These are phyloP conservation scores for Aspergillus sparsus DNA, from an alignment of 495 filamentous ascomycete species.

Conservation along the genomic window DNA sequence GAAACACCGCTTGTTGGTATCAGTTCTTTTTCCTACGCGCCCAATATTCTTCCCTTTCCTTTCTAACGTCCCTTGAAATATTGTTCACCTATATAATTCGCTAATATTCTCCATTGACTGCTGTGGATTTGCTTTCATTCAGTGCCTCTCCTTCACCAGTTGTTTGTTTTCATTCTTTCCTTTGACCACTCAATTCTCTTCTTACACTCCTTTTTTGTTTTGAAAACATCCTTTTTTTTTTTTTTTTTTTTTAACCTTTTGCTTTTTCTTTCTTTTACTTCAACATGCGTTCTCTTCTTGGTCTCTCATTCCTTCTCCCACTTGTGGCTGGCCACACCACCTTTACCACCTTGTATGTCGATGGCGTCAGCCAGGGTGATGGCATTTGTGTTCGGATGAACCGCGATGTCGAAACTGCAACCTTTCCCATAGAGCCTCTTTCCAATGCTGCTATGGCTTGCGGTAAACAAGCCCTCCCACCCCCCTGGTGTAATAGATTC, in stretches of 20 bases:
- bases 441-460: conserved; percentile 67
- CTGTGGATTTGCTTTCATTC: no score
- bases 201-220: background rate
- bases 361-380: conserved; percentile 65
- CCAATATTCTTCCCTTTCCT: no score
- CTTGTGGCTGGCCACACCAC: conserved; percentile 54
- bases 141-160: no score
- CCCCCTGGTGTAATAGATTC: background rate
- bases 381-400: conserved; percentile 71
- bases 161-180: background rate
- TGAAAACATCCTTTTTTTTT: background rate
- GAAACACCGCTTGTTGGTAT: conserved; percentile 2
- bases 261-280: background rate
- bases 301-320: conserved; percentile 14
- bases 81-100: conserved; percentile 1
- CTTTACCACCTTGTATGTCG: conserved; percentile 66
- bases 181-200: background rate
- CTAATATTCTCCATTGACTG: background rate
- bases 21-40: background rate
- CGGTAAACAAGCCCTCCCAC: conserved; percentile 45
- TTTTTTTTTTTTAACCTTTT: background rate
- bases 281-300: background rate
- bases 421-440: conserved; percentile 51
- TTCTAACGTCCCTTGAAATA: no score
- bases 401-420: conserved; percentile 47